These are phyloP conservation scores for Gardenia jasminoides DNA, from an alignment of 257 asterid species.

Conservation along the genomic window DNA sequence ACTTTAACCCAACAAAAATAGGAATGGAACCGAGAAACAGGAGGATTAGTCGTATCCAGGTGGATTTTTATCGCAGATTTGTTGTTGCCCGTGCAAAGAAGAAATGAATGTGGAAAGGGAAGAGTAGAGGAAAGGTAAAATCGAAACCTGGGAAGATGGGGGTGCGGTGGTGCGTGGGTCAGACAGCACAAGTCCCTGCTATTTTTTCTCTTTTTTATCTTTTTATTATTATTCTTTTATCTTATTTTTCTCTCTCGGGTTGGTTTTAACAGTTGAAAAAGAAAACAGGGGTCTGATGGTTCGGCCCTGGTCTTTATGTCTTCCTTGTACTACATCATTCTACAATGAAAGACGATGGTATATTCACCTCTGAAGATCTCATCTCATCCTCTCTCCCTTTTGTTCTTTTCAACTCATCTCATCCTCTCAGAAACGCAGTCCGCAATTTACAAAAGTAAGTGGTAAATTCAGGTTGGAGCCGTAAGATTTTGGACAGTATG, in stretches of 20 bases:
- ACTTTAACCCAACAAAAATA: constrained; percentile 14
- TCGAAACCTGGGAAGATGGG: constrained; percentile 16
- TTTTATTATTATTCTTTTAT: background rate
- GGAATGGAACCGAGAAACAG: background rate
- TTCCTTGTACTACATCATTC: background rate
- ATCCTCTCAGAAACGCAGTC: too few species aligned
- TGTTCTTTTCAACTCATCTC: too few species aligned
- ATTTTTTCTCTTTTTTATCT: background rate
- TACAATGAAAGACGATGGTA: background rate
- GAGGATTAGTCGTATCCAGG: constrained; percentile 5
- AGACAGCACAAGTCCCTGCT: background rate
- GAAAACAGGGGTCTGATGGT: background rate
- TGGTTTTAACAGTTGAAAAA: background rate
- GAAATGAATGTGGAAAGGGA: constrained; percentile 2
- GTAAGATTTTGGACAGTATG: too few species aligned
- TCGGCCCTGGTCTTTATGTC: background rate
- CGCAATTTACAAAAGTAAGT: too few species aligned
- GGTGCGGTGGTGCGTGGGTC: constrained; percentile 20
- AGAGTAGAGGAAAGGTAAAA: constrained; percentile 1
- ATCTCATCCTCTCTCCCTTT: too few species aligned
- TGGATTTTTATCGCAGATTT: background rate
- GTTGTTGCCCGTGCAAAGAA: background rate
- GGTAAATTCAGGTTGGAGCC: too few species aligned
- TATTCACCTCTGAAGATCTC: background rate
- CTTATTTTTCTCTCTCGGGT: background rate